Evolutionary conservation across 202 grass and related monocot genomes (phyloP), one percentile per base, ranked within the genome.

Genomic region (Cymbopogon flexuosus): DNA sequence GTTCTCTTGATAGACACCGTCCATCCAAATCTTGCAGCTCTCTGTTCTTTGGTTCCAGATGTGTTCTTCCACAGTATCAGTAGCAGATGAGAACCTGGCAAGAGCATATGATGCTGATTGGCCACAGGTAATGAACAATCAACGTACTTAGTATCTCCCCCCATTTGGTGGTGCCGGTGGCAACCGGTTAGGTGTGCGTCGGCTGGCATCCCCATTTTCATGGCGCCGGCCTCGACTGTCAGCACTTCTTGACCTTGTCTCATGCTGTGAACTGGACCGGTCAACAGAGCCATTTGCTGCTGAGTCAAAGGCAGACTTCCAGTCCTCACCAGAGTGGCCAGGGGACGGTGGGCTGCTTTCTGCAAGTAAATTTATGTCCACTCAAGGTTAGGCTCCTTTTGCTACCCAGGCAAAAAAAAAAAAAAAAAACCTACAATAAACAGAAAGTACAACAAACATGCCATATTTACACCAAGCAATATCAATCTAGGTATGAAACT

Each of bases 171-270:
- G 92, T 41, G 87, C 83, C 1, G 96, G 96, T 66, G 96, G 96
- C 86, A 99, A 77, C 58, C 96, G 84, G 61, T 96, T 99, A 43
- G 96, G 92, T 24, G 92, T 93, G 47, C 96, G 96, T 58, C 88
- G 86, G 61, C 92, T 96, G 3, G 87, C 78, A 12, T 93, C 96
- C 56, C 96, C 96, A 78, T 99, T 99, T 86, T 99, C 89, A 12
- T 94, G 79, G 33, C 87, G 84, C 5, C 88, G 73, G 5, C 92
- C 70, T 2, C 72, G 87, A 65, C 90, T 70, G 47, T 91, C 85
- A 47, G 85, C 86, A 87, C 92, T 97, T 76, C 67, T 89, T 37
- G 92, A 98, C 78, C 95, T 98, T 16, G 91, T 88, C 72, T 91
- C 88, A 9, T 74, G 81, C 15, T 87, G 71, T 67, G 91, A 88